Conservation (phyloP, 192 early-diverging fungal genomes). For the Backusella macrospora region DNA sequence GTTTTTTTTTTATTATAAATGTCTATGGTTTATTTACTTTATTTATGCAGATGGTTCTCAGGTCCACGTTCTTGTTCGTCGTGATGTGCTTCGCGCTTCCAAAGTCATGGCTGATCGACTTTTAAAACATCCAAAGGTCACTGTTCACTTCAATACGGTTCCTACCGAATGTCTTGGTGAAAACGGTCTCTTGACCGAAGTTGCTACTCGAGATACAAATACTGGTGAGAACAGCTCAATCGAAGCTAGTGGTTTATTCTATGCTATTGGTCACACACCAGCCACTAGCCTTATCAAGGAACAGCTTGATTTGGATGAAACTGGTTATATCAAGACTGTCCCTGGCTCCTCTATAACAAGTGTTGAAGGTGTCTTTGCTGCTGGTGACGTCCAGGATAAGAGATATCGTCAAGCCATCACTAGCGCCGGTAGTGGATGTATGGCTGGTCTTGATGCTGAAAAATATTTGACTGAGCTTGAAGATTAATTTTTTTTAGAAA, state of each 20-base stretch:
- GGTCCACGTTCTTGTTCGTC: constrained; percentile 91
- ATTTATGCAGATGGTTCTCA: constrained; percentile 67
- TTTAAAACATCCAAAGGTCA: constrained; percentile 85
- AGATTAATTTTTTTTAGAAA: constrained; percentile 1
- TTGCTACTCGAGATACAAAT: constrained; percentile 79
- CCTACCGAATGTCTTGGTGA: constrained; percentile 89
- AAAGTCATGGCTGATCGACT: constrained; percentile 96
- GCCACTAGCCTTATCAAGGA: constrained; percentile 78
- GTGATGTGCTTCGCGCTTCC: constrained; percentile 94
- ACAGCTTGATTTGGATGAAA: constrained; percentile 81
- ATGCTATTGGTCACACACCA: constrained; percentile 96
- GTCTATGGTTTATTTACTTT: not conserved
- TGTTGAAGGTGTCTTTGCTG: constrained; percentile 93
- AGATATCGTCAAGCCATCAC: constrained; percentile 98
- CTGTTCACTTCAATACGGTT: constrained; percentile 87
- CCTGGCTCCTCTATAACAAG: constrained; percentile 84
- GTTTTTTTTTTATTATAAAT: not conserved
- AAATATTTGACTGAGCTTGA: constrained; percentile 81
- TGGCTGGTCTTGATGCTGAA: constrained; percentile 96
- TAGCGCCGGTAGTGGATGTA: constrained; percentile 96
- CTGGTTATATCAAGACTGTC: constrained; percentile 83
- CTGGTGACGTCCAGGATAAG: constrained; percentile 97
- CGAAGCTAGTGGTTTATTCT: constrained; percentile 90
- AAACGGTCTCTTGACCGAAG: constrained; percentile 67
- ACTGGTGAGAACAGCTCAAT: constrained; percentile 67